Base-by-base conservation (phyloP, 805 yeast species). In the Brettanomyces naardenensis region DNA sequence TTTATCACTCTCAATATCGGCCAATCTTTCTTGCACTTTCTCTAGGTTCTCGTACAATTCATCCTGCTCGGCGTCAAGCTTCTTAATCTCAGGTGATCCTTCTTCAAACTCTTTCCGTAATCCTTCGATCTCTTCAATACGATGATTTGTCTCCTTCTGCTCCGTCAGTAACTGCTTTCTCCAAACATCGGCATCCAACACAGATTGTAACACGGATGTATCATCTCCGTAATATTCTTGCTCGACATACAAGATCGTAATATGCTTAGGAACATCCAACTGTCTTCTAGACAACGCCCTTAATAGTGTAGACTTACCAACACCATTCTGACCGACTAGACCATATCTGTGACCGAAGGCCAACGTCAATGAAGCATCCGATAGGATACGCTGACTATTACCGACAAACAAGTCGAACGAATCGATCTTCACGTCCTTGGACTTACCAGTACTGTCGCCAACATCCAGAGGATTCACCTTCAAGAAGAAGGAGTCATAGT, bases 131-230 rank as follows among this genome's bases (percentile, higher is more conserved):
- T 83, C 95, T 28, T 62, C 66, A 23, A 92, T 66, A 56, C 96
- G 73, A 43, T 78, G 86, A 43, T 78, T 76, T 41, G 82, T 78
- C 54, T 78, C 78, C 26, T 61, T 54, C 61, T 89, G 95, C 58
- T 92, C 97, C 33, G 65, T 64, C 25, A 92, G 57, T 39, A 92
- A 66, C 49, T 81, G 87, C 62, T 94, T 92, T 61, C 99, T 75
- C 99, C 99, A 92, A 30, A 92, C 99, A 65, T 92, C 99, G 1
- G 99, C 98, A 64, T 92, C 98, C 47, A 92, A 68, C n/a, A 92
- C 98, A 45, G 95, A 82, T 60, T 90, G 96, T 38, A 92, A 59
- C 1, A 97, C 99, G 7, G 78, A 60, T 2, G 86, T 82, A 36
- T 89, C 97, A 54, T 90, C 97, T 53, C 98, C 98, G 49, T 77